Evolutionary conservation across 2,329 filamentous ascomycete species (phyloP).

Genomic region (Aspergillus puulaauensis): DNA sequence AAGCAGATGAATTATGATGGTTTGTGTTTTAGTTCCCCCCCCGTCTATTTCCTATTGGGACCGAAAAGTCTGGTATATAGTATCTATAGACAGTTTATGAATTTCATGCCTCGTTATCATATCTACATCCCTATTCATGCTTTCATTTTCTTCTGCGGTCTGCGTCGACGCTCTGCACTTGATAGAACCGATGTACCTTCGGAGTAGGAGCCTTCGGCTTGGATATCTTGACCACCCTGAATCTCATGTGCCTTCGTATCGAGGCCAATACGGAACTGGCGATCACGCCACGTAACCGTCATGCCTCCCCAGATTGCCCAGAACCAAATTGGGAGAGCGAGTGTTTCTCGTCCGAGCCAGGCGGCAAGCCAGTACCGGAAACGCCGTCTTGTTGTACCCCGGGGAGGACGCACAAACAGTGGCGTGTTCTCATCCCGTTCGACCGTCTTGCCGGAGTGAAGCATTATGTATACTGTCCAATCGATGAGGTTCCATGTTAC

Average conservation of each 20-base stretch:
- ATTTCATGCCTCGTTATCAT: neutral
- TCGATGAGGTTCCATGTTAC: constrained; percentile 73
- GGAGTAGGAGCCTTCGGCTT: constrained; percentile 25
- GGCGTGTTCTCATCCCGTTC: constrained; percentile 73
- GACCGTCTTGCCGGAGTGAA: constrained; percentile 73
- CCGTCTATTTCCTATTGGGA: neutral
- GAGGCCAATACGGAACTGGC: constrained; percentile 74
- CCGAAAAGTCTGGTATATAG: constrained; percentile 2
- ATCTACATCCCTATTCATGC: constrained; percentile 10
- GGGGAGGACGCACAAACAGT: constrained; percentile 61
- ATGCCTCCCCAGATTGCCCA: constrained; percentile 88
- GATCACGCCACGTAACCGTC: constrained; percentile 84
- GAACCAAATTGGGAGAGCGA: constrained; percentile 86
- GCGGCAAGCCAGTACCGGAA: constrained; percentile 73
- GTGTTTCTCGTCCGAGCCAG: constrained; percentile 79
- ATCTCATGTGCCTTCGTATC: constrained; percentile 77
- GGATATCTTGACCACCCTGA: constrained; percentile 14
- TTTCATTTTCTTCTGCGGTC: constrained; percentile 12
- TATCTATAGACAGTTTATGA: constrained; percentile 1
- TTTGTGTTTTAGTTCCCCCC: neutral
- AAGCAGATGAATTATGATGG: neutral
- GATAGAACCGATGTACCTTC: constrained; percentile 5
- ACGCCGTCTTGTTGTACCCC: constrained; percentile 50
- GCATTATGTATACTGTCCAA: constrained; percentile 67
- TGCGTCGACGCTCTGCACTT: neutral